These are phyloP conservation scores for Centella asiatica DNA, from an alignment of 129 eudicot genomes.

Conservation along the genomic window DNA sequence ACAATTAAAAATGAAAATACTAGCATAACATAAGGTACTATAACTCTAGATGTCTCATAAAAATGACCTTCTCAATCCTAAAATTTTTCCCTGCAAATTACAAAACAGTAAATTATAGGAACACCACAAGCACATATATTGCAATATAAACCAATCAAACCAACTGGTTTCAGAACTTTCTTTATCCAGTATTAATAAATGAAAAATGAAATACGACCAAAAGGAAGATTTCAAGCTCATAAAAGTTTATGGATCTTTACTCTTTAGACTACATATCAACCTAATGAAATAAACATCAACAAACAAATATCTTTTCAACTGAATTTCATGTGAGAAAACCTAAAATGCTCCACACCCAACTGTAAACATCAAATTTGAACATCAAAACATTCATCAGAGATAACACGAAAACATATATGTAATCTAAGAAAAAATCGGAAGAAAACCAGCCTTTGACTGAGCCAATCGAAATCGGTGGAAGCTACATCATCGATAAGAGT, in stretches of 20 bases:
- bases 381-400: not conserved
- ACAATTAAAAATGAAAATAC: no score
- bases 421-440: not conserved
- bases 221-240: not conserved
- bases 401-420: not conserved
- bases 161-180: not conserved
- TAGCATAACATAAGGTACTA: no score
- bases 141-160: no score
- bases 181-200: not conserved
- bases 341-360: not conserved
- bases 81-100: no score
- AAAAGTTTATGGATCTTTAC: no score
- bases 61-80: not conserved
- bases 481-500: conserved; percentile 39
- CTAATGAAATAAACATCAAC: no score
- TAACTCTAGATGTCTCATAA: not conserved
- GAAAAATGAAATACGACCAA: no score
- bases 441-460: conserved; percentile 26
- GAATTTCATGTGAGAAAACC: not conserved
- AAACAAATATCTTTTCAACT: no score
- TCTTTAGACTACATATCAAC: no score
- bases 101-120: not conserved
- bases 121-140: no score
- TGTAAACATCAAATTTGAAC: not conserved
- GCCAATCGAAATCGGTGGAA: conserved; percentile 48